Evolutionary conservation across 148 eudicot genomes (phyloP).

Genomic region (Polygonum aviculare): DNA sequence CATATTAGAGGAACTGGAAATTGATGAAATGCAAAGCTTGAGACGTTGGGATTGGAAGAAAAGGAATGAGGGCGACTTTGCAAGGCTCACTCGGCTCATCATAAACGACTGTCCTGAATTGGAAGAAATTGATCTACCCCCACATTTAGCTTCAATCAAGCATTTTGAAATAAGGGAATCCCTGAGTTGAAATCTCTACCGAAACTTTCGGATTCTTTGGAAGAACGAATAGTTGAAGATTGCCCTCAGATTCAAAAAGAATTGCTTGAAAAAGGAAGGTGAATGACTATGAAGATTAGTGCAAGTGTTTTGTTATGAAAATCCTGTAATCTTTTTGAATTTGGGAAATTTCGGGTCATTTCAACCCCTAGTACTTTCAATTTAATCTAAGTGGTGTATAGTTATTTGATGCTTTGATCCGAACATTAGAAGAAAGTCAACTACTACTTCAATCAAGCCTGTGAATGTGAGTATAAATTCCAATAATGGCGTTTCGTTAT

Average conservation of each 20-base stretch:
- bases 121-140: not conserved
- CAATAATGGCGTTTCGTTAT: too few species aligned
- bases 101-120: not conserved
- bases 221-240: not conserved
- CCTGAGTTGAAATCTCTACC: not conserved
- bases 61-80: not conserved
- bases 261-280: not conserved
- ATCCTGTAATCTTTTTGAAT: too few species aligned
- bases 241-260: not conserved
- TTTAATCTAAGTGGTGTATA: too few species aligned
- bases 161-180: not conserved
- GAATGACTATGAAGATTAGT: not conserved
- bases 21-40: not conserved
- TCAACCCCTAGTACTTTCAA: too few species aligned
- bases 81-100: not conserved
- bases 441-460: too few species aligned
- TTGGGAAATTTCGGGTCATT: too few species aligned
- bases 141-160: not conserved
- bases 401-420: too few species aligned
- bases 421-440: too few species aligned
- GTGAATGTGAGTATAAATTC: too few species aligned
- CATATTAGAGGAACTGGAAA: not conserved
- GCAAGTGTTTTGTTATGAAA: too few species aligned
- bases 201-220: not conserved
- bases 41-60: not conserved